Conservation (phyloP, 305 asterid genomes). For the Plantago lanceolata region DNA sequence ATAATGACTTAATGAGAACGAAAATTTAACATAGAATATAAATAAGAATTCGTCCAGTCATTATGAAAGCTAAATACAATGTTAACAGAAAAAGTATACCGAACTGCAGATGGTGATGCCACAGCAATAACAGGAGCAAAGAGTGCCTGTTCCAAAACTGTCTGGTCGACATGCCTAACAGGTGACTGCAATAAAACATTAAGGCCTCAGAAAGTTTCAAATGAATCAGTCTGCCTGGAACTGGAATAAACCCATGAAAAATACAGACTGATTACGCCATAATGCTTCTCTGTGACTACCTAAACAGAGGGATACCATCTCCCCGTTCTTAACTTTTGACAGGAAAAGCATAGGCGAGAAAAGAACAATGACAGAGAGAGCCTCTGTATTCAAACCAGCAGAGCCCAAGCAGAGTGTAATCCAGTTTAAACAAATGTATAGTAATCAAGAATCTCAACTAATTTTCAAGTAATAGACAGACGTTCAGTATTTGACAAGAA, state of each 20-base stretch:
- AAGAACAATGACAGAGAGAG: too few species aligned
- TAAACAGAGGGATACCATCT: neutral
- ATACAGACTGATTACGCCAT: neutral
- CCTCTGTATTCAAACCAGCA: too few species aligned
- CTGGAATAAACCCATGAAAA: neutral
- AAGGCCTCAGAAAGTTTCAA: neutral
- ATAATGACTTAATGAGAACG: neutral
- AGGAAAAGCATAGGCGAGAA: too few species aligned
- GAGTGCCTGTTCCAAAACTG: slow-evolving; percentile 50
- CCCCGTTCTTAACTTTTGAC: too few species aligned
- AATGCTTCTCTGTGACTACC: neutral
- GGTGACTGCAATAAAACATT: slow-evolving; percentile 40
- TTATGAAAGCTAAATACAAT: neutral
- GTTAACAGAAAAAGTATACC: slow-evolving; percentile 34
- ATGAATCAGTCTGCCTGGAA: neutral
- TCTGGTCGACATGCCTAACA: slow-evolving; percentile 47
- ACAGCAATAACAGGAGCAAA: slow-evolving; percentile 70
- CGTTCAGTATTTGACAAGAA: neutral
- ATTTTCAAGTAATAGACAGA: neutral
- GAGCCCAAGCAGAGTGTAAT: too few species aligned
- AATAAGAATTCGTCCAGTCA: slow-evolving; percentile 11
- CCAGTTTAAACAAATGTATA: neutral
- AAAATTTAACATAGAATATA: neutral
- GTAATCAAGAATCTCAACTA: neutral
- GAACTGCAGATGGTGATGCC: slow-evolving; percentile 78